Evolutionary conservation across 257 asterid species (phyloP), one percentile per base, ranked within the genome.

Genomic region (Knoxia roxburghii): DNA sequence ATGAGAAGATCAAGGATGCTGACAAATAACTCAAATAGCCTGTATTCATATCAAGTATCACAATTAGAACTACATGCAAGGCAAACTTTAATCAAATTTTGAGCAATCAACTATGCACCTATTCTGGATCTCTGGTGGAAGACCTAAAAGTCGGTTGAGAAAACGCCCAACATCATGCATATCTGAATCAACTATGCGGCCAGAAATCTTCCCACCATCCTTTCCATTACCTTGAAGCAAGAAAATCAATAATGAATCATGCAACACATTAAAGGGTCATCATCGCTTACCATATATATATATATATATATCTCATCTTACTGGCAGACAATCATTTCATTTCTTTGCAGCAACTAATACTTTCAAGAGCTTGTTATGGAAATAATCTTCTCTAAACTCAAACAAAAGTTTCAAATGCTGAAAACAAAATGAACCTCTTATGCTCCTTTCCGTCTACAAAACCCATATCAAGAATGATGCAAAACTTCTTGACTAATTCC

Each of bases 91-190:
- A 23, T 17, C 54, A 61, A n/a, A 67, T 58, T 64, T 65, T 59
- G 37, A 70, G 60, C 54, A 76, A 73, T 66, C 69, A 81, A 61
- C 45, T 21, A 63, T 72, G 75, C 26, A 94, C 96, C 99, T 85
- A 83, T 94, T 94, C 68, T 94, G 97, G 68, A 94, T 88, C 64
- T 82, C 91, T 61, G 95, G 97, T 68, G 95, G 95, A 68, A 94
- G 89, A 66, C 99, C 99, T 66, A 90, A 82, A 75, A 94, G 95
- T 68, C 96, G 81, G 81, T 94, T 94, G 67, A 94, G 97, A 71
- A 90, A 94, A 69, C 99, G 95, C 63, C 95, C 97, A 68, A 93
- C 97, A 79, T 94, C 97, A 56, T 86, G 90, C 99, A 85, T 90
- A 79, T 94, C 96, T 57, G 97, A 88, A 75, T 94, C 99, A 72